Conservation (phyloP, 179 eudicot genomes). For the Actinidia chinensis region DNA sequence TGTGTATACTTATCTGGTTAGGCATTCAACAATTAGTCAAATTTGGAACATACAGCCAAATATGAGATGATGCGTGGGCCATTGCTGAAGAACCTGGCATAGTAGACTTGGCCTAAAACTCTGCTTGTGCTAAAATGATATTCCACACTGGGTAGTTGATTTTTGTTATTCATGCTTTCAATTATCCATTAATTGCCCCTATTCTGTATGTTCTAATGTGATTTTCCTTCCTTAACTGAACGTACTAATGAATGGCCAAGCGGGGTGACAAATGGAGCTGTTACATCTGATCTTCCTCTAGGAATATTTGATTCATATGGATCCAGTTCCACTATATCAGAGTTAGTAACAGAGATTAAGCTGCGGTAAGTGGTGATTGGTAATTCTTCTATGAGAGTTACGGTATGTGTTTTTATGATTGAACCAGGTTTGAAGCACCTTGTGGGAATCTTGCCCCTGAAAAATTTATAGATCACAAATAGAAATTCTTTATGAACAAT, state of each 20-base stretch:
- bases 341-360: conserved; percentile 81
- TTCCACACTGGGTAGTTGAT: background rate
- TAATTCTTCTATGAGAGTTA: background rate
- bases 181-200: conserved; percentile 3
- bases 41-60: conserved; percentile 83
- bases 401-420: background rate
- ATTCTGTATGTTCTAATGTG: background rate
- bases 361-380: conserved; percentile 69
- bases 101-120: conserved; percentile 84
- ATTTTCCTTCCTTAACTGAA: conserved; percentile 48
- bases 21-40: conserved; percentile 66
- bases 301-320: conserved; percentile 52
- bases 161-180: background rate
- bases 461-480: background rate
- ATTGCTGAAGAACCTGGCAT: conserved; percentile 84
- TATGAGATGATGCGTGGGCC: conserved; percentile 93
- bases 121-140: conserved; percentile 17
- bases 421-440: conserved; percentile 6
- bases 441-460: background rate
- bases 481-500: background rate
- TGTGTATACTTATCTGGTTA: conserved; percentile 96
- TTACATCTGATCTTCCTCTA: conserved; percentile 55
- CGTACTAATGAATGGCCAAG: conserved; percentile 94
- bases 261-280: conserved; percentile 58
- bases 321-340: conserved; percentile 59